A percentile compares a stretch with the other conserved stretches of the same genome.
Conservation (phyloP, 192 early-diverging fungal genomes). For the Cladochytrium replicatum region DNA sequence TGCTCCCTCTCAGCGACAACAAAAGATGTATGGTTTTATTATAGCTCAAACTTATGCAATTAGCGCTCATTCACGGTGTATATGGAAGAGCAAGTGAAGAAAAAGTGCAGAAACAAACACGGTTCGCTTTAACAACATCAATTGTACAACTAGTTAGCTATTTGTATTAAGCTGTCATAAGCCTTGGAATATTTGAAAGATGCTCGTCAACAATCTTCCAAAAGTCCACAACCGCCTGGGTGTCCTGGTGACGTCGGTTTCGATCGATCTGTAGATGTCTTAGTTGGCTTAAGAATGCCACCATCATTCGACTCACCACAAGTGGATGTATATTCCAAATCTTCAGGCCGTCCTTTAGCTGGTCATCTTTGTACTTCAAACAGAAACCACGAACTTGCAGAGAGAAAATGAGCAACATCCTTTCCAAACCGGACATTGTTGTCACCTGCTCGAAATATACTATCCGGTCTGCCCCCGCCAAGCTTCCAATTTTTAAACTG, state of each 20-base stretch:
- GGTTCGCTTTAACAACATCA: too few relatives aligned
- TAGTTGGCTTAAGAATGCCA: neutral
- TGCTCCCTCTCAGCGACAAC: too few relatives aligned
- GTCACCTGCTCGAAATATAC: conserved; percentile 63
- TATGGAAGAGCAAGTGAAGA: too few relatives aligned
- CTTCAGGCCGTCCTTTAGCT: conserved; percentile 23
- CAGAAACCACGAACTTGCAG: conserved; percentile 36
- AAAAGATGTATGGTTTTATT: too few relatives aligned
- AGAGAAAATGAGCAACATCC: neutral
- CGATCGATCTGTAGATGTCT: conserved; percentile 29
- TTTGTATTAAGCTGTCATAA: too few relatives aligned
- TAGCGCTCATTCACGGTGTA: too few relatives aligned
- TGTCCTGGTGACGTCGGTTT: conserved; percentile 35
- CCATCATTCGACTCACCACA: conserved; percentile 14
- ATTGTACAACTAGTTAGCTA: too few relatives aligned
- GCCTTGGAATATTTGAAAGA: too few relatives aligned
- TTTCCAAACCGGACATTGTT: neutral
- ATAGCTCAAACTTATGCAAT: too few relatives aligned
- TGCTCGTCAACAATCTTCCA: conserved; percentile 37
- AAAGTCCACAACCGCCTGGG: conserved; percentile 36
- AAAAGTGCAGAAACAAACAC: too few relatives aligned
- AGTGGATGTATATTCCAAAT: conserved; percentile 37
- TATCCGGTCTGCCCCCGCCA: conserved; percentile 69
- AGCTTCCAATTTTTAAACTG: conserved; percentile 91
- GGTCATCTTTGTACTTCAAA: conserved; percentile 42